Base-by-base conservation (phyloP, 2,329 filamentous ascomycete genomes). In the Trichothecium roseum region DNA sequence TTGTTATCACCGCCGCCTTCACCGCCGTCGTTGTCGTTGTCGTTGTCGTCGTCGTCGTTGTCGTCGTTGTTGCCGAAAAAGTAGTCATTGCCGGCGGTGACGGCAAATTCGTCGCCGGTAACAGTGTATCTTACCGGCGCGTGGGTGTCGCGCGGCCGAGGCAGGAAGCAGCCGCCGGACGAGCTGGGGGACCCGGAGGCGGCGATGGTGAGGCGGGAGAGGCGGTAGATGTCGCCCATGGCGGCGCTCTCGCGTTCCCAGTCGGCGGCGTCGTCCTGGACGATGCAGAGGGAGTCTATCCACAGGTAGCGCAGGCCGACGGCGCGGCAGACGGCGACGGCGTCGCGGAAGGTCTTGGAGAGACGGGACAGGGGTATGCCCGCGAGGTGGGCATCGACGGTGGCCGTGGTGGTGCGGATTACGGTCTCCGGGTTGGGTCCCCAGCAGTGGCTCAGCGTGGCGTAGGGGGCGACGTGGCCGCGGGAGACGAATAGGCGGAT, bases 241-340 rank as follows among this genome's bases (percentile, higher is more conserved):
- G 48, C 50, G 3, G 49, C 45, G 2, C 46, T 46, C 20, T 53
- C 50, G 1, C 20, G 44, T 34, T 49, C 39, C 47, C 48, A 51
- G 10, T 53, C 51, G 5, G 42, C 14, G 0, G 3, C 36, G 12
- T 50, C 48, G 26, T 49, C 45, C 28, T 53, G 51, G 9, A 52
- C 32, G 7, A 52, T 52, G 4, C 49, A 52, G 1, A 51, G 40
- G 0, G 49, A 48, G 12, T 51, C 49, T 30, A 51, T 50, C 49
- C 49, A 52, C 4, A 51, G 9, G 27, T 52, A 52, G 0, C 20
- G 40, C 13, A 51, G 41, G 1, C 45, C 42, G 2, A 51, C 15
- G 12, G 15, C 15, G n/a, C 29, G 29, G 29, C 12, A n/a, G 12
- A 31, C 29, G 12, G 12, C 12, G 12, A 31, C 18, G 29, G 29